Conservation (phyloP, 768 basidiomycete species). For the Mycena filopes region DNA sequence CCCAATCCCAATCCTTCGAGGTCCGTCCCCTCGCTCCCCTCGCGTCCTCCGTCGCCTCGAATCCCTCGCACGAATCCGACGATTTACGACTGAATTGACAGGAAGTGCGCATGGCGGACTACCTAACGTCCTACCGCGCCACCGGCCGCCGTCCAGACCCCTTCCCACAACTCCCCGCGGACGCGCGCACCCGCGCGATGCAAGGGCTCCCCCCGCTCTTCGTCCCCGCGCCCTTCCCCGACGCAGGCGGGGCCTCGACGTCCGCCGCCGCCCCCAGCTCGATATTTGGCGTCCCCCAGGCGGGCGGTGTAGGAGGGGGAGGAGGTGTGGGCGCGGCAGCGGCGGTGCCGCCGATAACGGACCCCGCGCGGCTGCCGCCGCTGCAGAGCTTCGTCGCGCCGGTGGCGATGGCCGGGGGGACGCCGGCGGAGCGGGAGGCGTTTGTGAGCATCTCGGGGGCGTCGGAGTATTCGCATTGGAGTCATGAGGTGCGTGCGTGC, state of each 20-base stretch:
- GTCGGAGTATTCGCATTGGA: slow-evolving; percentile 41
- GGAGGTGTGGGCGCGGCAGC: background rate
- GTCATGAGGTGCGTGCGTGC: slow-evolving; percentile 44
- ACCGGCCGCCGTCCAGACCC: slow-evolving; percentile 49
- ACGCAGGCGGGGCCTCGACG: background rate
- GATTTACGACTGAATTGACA: slow-evolving; percentile 19
- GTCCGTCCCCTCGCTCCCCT: background rate
- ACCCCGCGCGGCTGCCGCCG: slow-evolving; percentile 36
- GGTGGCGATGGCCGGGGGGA: slow-evolving; percentile 6
- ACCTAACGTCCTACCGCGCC: slow-evolving; percentile 46
- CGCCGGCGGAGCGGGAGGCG: slow-evolving; percentile 26
- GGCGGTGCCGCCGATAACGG: slow-evolving; percentile 15
- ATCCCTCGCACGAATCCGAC: too few species aligned
- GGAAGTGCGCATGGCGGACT: slow-evolving; percentile 53
- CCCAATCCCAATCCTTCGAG: slow-evolving; percentile 29
- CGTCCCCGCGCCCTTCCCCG: slow-evolving; percentile 39
- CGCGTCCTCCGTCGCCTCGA: too few species aligned
- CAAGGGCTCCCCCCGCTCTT: slow-evolving; percentile 53
- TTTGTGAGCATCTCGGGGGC: slow-evolving; percentile 45
- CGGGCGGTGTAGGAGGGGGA: background rate
- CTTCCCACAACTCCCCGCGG: slow-evolving; percentile 47
- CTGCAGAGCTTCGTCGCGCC: slow-evolving; percentile 43
- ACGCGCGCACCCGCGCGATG: slow-evolving; percentile 44
- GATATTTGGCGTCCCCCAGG: background rate
- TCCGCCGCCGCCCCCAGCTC: background rate